These are phyloP conservation scores for Xylariales sp. DNA, from an alignment of 2,329 filamentous ascomycete species.

Conservation along the genomic window DNA sequence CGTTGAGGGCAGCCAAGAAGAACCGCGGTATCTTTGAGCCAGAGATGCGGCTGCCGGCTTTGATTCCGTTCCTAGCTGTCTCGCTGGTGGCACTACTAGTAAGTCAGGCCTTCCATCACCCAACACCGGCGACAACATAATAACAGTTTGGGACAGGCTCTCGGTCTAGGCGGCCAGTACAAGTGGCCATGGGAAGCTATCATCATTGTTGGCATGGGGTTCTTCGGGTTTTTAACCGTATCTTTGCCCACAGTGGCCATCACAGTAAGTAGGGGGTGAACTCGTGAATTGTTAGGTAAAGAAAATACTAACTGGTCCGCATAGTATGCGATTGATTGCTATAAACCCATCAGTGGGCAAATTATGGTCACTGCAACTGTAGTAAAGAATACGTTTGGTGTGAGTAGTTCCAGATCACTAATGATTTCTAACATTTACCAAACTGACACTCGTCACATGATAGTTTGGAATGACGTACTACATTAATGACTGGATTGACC, in stretches of 20 bases:
- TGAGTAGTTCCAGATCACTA: conserved; percentile 16
- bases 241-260: conserved; percentile 54
- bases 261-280: no score
- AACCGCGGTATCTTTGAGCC: conserved; percentile 40
- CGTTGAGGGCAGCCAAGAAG: conserved; percentile 27
- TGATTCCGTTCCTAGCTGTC: conserved; percentile 36
- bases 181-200: conserved; percentile 42
- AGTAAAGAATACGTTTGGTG: conserved; percentile 52
- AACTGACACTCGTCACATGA: neutral
- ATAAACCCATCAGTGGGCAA: conserved; percentile 57
- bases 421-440: neutral
- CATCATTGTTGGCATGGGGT: conserved; percentile 38
- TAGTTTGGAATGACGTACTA: conserved; percentile 27
- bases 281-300: no score
- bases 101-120: no score
- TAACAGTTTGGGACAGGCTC: no score
- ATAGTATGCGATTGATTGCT: conserved; percentile 58
- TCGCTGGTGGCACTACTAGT: conserved; percentile 40
- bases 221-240: conserved; percentile 23
- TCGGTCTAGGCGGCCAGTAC: conserved; percentile 41
- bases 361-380: conserved; percentile 60
- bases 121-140: no score
- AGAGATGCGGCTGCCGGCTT: conserved; percentile 37
- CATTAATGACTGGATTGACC: conserved; percentile 21
- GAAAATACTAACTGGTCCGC: no score